Conservation (phyloP, 139 green algal species). For the Tetraselmis striata region DNA sequence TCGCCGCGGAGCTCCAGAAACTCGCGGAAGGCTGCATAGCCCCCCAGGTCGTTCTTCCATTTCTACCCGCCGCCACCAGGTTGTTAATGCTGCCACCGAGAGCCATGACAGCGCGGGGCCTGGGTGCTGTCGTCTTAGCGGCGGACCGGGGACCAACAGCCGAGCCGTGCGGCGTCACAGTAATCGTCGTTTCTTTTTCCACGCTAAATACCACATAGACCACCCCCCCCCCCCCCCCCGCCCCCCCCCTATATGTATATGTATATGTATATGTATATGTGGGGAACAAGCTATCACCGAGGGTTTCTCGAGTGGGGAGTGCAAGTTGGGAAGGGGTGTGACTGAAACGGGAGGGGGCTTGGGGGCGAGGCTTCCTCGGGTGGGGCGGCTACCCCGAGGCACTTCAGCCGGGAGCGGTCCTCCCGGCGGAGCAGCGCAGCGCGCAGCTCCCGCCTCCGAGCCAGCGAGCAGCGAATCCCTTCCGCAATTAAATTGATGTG, state of each 20-base stretch:
- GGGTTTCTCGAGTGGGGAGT: neutral
- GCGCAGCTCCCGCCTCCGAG: neutral
- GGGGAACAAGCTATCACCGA: neutral
- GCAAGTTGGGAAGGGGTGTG: neutral
- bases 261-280: neutral
- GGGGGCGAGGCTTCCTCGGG: neutral
- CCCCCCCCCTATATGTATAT: neutral
- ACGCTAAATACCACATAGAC: neutral
- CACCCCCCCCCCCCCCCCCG: too few species aligned
- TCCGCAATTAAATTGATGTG: too few species aligned
- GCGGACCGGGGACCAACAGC: too few species aligned
- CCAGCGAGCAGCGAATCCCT: too few species aligned
- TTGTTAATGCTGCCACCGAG: neutral
- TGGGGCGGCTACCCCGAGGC: neutral
- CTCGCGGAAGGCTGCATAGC: neutral
- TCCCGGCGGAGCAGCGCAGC: neutral
- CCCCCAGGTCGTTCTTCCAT: neutral
- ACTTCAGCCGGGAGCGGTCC: neutral
- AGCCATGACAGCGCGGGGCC: neutral
- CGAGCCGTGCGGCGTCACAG: too few species aligned
- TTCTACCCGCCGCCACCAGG: neutral
- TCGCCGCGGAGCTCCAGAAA: neutral
- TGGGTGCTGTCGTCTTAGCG: too few species aligned
- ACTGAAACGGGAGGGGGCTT: neutral
- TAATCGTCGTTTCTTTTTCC: too few species aligned